A percentile compares a stretch with the other conserved stretches of the same genome.
phyloP scores from a whole-genome alignment of 768 basidiomycete species.

The Russula abietina region DNA sequence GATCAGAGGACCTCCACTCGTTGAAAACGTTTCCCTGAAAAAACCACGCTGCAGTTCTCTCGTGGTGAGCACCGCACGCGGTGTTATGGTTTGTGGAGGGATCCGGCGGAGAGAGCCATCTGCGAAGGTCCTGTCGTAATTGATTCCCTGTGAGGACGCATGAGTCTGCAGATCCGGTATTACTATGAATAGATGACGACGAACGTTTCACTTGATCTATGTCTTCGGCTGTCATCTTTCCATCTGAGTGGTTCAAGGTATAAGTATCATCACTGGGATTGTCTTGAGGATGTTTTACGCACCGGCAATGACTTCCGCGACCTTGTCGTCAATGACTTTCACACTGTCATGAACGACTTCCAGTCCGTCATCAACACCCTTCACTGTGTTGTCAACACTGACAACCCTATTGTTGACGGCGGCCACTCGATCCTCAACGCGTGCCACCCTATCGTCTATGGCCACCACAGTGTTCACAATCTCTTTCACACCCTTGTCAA shows the following conservation, averaged over 20 bases:
- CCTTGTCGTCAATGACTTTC: too few species aligned
- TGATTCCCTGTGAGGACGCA: neutral
- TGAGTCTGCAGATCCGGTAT: neutral
- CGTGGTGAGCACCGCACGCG: neutral
- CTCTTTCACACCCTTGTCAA: neutral
- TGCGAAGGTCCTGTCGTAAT: neutral
- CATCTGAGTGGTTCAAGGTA: neutral
- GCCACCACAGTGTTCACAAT: neutral
- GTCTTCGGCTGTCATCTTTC: neutral
- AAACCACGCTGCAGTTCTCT: neutral
- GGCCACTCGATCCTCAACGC: neutral
- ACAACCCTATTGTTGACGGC: neutral
- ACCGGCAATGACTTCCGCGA: neutral
- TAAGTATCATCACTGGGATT: neutral
- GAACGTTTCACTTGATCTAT: neutral
- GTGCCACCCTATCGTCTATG: neutral
- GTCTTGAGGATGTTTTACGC: neutral
- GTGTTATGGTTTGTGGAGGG: neutral
- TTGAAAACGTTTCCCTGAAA: neutral
- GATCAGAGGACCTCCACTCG: neutral
- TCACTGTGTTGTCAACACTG: too few species aligned
- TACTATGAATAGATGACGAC: neutral
- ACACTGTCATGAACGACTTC: too few species aligned
- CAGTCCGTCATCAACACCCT: too few species aligned
- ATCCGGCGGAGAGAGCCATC: slow-evolving; percentile 2